Conservation (phyloP, 345 rosid species). For the Kernera saxatilis region DNA sequence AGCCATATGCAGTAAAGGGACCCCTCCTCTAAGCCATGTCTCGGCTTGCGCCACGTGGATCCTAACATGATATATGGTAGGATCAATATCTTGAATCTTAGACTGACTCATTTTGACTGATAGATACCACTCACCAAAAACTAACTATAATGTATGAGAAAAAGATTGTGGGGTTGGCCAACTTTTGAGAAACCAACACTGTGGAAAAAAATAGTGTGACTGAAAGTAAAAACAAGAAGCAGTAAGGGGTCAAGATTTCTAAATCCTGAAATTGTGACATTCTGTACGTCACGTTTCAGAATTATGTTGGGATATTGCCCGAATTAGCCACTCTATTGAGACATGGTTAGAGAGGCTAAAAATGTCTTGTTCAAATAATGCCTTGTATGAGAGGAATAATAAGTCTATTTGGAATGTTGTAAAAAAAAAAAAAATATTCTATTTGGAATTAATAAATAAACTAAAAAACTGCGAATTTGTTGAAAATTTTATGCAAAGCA, state of each 20-base stretch:
- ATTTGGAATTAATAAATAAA: not conserved
- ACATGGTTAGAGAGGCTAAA: conserved; percentile 17
- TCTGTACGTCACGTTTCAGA: conserved; percentile 23
- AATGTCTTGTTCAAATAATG: not conserved
- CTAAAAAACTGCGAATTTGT: not conserved
- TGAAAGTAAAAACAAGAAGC: conserved; percentile 11
- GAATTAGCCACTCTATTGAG: conserved; percentile 13
- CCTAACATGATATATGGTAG: not conserved
- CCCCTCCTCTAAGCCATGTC: conserved; percentile 22
- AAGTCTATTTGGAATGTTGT: not conserved
- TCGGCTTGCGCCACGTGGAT: conserved; percentile 31
- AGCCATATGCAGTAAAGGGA: conserved; percentile 23
- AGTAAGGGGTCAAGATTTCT: conserved; percentile 9
- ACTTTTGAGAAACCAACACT: conserved; percentile 27
- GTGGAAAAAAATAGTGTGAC: not conserved
- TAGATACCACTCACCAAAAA: conserved; percentile 27
- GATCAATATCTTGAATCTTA: conserved; percentile 19
- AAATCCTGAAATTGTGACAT: conserved; percentile 1
- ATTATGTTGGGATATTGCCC: conserved; percentile 11
- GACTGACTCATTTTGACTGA: conserved; percentile 25
- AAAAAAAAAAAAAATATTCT: too few relatives aligned
- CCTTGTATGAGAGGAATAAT: not conserved
- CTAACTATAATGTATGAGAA: conserved; percentile 3
- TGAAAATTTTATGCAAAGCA: not conserved
- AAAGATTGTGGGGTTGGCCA: conserved; percentile 29